Evolutionary conservation across 148 eudicot genomes (phyloP).

Genomic region (Fagopyrum esculentum): DNA sequence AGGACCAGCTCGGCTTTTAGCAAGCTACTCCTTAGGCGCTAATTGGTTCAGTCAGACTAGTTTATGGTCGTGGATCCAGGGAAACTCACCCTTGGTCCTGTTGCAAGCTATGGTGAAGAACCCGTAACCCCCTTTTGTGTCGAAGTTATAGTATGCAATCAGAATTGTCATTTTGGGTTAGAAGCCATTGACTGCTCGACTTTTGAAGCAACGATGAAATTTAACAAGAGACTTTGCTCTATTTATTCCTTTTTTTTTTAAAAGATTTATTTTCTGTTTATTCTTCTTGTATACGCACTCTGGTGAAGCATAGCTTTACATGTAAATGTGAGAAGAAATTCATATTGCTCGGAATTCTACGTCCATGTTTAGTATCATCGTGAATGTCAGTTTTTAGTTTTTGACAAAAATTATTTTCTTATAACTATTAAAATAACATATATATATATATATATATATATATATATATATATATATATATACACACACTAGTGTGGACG

Average conservation of each 20-base stretch:
- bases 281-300: slow-evolving; percentile 11
- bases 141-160: not conserved
- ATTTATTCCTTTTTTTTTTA: not conserved
- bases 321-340: slow-evolving; percentile 10
- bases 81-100: not conserved
- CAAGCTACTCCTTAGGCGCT: slow-evolving; percentile 39
- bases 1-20: slow-evolving; percentile 53
- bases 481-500: no score
- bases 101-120: not conserved
- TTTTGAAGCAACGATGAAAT: not conserved
- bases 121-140: slow-evolving; percentile 2
- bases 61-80: not conserved
- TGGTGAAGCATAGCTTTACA: slow-evolving; percentile 6
- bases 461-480: no score
- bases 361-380: no score
- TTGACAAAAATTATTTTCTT: no score
- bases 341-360: not conserved
- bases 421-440: no score
- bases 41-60: not conserved
- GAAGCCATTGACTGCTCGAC: not conserved
- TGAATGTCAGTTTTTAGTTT: no score
- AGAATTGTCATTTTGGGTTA: not conserved
- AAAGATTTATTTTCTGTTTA: not conserved
- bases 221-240: not conserved
- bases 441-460: no score